These are phyloP conservation scores for Diaporthe citrichinensis DNA, from an alignment of 2,329 filamentous ascomycete species.

Conservation along the genomic window DNA sequence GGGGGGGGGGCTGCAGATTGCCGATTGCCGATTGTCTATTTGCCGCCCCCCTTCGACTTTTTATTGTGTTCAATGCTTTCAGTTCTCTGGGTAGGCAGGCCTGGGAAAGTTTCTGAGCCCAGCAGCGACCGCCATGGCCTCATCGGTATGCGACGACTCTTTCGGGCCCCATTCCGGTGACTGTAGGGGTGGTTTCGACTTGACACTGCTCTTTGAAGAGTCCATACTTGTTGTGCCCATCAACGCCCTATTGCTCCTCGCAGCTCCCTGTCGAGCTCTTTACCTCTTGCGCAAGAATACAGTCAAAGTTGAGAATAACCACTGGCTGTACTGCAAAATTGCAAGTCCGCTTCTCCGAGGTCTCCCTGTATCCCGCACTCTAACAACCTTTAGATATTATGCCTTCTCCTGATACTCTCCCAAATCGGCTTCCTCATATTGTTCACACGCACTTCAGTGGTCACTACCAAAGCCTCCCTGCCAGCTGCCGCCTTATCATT, in stretches of 20 bases:
- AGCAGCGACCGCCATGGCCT: conserved; percentile 9
- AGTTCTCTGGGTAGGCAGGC: background rate
- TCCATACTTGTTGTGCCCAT: conserved; percentile 10
- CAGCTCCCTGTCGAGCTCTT: conserved; percentile 3
- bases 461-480: background rate
- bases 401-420: background rate
- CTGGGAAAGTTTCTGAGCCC: background rate
- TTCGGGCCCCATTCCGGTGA: conserved; percentile 4
- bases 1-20: no score
- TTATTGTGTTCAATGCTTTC: background rate
- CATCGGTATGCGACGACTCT: conserved; percentile 6
- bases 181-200: conserved; percentile 19
- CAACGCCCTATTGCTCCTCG: conserved; percentile 6
- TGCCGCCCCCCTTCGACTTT: background rate
- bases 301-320: background rate
- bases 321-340: conserved; percentile 12
- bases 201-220: conserved; percentile 7
- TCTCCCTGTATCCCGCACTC: background rate
- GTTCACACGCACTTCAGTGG: background rate
- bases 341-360: background rate
- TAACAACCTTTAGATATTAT: background rate
- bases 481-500: conserved; percentile 16
- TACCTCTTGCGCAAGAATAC: conserved; percentile 6
- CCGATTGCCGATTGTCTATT: background rate
- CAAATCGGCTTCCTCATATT: conserved; percentile 13